Base-by-base conservation (phyloP, 192 early-diverging fungal species). In the Chytriomyces hyalinus region DNA sequence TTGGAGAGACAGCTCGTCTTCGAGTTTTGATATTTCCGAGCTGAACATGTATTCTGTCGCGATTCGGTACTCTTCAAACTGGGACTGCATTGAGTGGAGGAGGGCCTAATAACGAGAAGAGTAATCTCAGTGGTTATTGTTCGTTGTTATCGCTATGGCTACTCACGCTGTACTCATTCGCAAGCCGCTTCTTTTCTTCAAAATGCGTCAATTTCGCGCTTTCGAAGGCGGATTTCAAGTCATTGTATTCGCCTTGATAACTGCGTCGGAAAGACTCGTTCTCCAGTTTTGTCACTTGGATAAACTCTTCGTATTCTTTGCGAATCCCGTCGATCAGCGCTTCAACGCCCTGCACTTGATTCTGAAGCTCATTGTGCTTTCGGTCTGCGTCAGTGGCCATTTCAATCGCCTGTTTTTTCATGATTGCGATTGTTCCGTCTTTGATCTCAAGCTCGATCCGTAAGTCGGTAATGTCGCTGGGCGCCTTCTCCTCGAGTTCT, bases 271-370 rank as follows among this genome's bases (percentile, higher is more conserved):
- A 88, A 5, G 86, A 74, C 53, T 90, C 89, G 67, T 85, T 87
- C 63, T 90, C 89, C n/a, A 89, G 67, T 63, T 84, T 87, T 10
- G 89, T 89, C 2, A 87, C 60, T 66, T 83, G 74, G 49, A 90
- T 90, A 68, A 90, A 90, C 61, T 89, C 89, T 6, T 89, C 89
- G 67, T 90, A 90, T 77, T 90, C 88, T 50, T 78, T 78, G 8
- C 87, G 77, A 45, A 90, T 83, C 45, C 86, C 78, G 22, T 89
- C 86, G 53, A 90, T 80, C 17, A 90, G 77, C 84, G 83, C 71
- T 85, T 90, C 89, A 36, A 90, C 78, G 4, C 89, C 87, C 67
- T 90, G 89, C 44, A 90, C 57, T 73, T 90, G 87, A 66, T 84
- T 87, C 75, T 90, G 89, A 74, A 88, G 87, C 26, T 84, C 86